These are phyloP conservation scores for Lachnum nothofagi DNA, from an alignment of 2,329 filamentous ascomycete genomes.

Conservation along the genomic window DNA sequence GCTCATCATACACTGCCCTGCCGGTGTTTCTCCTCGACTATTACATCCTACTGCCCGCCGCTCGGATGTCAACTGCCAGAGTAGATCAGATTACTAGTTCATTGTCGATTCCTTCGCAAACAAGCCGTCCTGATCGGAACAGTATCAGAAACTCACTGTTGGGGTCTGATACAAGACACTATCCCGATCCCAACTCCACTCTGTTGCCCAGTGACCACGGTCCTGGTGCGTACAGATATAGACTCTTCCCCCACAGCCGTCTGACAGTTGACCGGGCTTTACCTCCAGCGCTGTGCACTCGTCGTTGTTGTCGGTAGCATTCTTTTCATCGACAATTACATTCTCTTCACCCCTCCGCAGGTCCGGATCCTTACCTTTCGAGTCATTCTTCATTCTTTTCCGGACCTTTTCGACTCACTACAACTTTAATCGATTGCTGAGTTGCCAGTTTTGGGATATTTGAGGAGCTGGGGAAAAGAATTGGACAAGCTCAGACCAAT, in stretches of 20 bases:
- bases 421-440: conserved; percentile 28
- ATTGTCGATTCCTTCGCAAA: conserved; percentile 44
- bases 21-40: not conserved
- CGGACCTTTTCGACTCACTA: conserved; percentile 28
- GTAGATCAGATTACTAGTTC: conserved; percentile 49
- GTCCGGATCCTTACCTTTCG: conserved; percentile 46
- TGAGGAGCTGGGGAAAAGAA: conserved; percentile 19
- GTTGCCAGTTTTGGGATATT: conserved; percentile 18
- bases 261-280: conserved; percentile 4
- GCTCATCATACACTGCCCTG: conserved; percentile 12
- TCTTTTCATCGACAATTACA: conserved; percentile 42
- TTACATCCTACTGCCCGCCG: conserved; percentile 31
- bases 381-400: conserved; percentile 19
- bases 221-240: conserved; percentile 36
- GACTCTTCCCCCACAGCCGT: conserved; percentile 24
- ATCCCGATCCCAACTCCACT: conserved; percentile 26
- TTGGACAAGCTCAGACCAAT: conserved; percentile 14
- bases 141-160: conserved; percentile 31
- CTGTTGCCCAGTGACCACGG: conserved; percentile 25
- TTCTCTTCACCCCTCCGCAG: conserved; percentile 39
- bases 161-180: conserved; percentile 34
- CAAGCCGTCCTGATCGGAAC: conserved; percentile 36
- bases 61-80: conserved; percentile 50
- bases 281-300: conserved; percentile 41
- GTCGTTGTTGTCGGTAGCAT: conserved; percentile 45